Evolutionary conservation across 139 green algal species (phyloP), one percentile per base, ranked within the genome.

Genomic region (Penium margaritaceum): DNA sequence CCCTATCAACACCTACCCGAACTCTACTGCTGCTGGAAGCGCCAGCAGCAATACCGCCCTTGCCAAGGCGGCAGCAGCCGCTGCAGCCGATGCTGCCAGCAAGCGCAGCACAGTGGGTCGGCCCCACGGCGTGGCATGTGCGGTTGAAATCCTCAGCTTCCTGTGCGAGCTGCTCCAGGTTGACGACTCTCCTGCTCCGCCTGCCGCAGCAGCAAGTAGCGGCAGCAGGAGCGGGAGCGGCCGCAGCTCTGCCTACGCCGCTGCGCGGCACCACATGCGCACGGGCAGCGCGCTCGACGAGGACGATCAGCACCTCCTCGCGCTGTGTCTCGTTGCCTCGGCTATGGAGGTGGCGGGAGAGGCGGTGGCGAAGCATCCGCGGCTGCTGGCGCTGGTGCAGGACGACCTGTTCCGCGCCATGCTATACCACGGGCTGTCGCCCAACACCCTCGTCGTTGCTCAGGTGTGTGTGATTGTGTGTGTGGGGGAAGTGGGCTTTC

Each of bases 261-360:
- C n/a, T n/a, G n/a, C n/a, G n/a, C n/a, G n/a, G n/a, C n/a, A n/a
- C n/a, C n/a, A n/a, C n/a, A n/a, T n/a, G n/a, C n/a, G n/a, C n/a
- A n/a, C n/a, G n/a, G 53, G 53, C n/a, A 17, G 62, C 62, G 35
- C 21, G 24, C 34, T 41, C 21, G 68, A 24, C 37, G 68, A 76
- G 6, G 60, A 84, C 12, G 84, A 87, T 44, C 66, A 86, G 51
- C 67, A 74, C 15, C 73, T 90, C 29, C 91, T 95, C 57, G 89
- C 87, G 0, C 82, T 97, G 32, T 71, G 86, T 21, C 87, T 96
- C 38, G 73, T 96, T 0, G 84, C 83, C 58, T 55, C 73, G 0
- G 87, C 89, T 5, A 70, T 95, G 21, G 80, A 89, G 43, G 57
- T 80, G 15, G 55, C 61, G 0, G 51, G 46, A 1, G 37, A 15